Evolutionary conservation across 768 basidiomycete genomes (phyloP).

Genomic region (Exsudoporus frostii): DNA sequence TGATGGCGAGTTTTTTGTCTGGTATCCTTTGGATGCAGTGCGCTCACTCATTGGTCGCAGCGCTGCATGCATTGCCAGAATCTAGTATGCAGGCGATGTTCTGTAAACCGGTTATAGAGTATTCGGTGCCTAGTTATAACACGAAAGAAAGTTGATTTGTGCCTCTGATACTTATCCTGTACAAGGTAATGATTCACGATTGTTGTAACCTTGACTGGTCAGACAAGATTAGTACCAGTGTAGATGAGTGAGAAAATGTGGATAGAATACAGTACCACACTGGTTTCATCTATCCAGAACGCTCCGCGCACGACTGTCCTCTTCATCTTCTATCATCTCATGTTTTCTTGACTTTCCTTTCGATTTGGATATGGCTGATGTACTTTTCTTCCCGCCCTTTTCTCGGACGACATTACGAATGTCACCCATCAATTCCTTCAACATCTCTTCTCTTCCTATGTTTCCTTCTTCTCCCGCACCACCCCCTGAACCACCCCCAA

Average conservation of each 20-base stretch:
- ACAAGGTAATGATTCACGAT: not conserved
- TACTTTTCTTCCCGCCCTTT: not conserved
- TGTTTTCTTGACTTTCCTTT: slow-evolving; percentile 5
- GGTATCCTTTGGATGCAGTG: not conserved
- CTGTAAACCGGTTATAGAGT: slow-evolving; percentile 25
- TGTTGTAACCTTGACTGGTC: not conserved
- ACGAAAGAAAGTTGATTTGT: not conserved
- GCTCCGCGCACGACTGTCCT: slow-evolving; percentile 6
- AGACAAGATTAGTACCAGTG: slow-evolving; percentile 1
- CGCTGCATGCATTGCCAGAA: slow-evolving; percentile 24
- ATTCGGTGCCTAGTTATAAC: not conserved
- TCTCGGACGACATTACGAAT: slow-evolving; percentile 12
- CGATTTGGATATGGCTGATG: not conserved
- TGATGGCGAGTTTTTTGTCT: slow-evolving; percentile 41
- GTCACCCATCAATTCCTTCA: slow-evolving; percentile 10
- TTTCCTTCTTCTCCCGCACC: not conserved
- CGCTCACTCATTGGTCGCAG: slow-evolving; percentile 11
- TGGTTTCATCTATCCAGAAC: not conserved
- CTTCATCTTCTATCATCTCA: slow-evolving; percentile 1
- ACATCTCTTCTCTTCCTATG: not conserved
- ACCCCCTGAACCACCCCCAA: not conserved
- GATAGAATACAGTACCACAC: not conserved
- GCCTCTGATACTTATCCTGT: not conserved
- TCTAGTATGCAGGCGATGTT: slow-evolving; percentile 27
- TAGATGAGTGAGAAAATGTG: not conserved